Base-by-base conservation (phyloP, 768 basidiomycete species). In the Kwoniella dendrophila region DNA sequence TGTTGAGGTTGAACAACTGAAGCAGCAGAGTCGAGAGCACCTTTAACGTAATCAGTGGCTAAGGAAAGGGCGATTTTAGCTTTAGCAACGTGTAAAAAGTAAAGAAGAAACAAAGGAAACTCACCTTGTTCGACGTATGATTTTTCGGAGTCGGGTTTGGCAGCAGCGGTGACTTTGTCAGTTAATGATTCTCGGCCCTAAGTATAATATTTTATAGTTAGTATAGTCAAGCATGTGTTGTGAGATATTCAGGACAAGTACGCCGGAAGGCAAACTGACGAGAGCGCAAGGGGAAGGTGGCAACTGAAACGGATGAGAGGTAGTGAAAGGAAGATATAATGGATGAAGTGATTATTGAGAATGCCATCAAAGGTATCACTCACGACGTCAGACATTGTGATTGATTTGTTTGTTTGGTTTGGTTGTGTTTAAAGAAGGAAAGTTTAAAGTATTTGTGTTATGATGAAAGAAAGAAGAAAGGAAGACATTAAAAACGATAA, bases 91-190 rank as follows among this genome's bases (percentile, higher is more conserved):
- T 52, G 36, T 30, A 40, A 26, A 32, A 27, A 29, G 29, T 11
- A 22, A 12, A 1, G 22, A n/a, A 20, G 20, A n/a, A 24, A 14
- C 22, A 14, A 32, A 14, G 14, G 40, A 16, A n/a, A 55, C 60
- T 63, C 18, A 52, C 60, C 41, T 57, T 72, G 72, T 60, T 71
- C 70, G 40, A 72, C 61, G 62, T 67, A 66, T 1, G 64, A 61
- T 41, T 74, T 74, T 67, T 74, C 67, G 18, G 70, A 72, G 70
- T 74, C 70, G 61, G 73, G 73, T 64, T 71, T 74, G 57, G 59
- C 58, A 51, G 73, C 68, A 32, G 68, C 34, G 52, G 51, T 54
- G 60, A 60, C 63, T 65, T 74, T 74, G 70, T 72, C 70, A 52
- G 62, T 61, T 48, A 72, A 56, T n/a, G 64, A 66, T 66, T 72